Base-by-base conservation (phyloP, 2,329 filamentous ascomycete species). In the Zelopaecilomyces penicillatus region DNA sequence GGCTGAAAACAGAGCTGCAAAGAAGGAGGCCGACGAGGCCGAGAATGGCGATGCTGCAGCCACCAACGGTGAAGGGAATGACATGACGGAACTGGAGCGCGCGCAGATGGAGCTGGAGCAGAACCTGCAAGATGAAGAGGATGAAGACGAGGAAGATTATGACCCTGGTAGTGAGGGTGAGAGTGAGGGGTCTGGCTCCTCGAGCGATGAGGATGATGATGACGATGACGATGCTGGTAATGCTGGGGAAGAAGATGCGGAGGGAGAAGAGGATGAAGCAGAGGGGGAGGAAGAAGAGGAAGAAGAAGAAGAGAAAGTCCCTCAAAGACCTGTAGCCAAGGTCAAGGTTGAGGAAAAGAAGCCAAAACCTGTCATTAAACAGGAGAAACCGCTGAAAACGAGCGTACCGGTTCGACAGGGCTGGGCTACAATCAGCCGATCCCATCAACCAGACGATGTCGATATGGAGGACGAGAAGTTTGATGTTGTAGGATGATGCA, bases 111-210 rank as follows among this genome's bases (percentile, higher is more conserved):
- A 79, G 51, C 66, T 63, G 3, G 76, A 80, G 55, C 71, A 77
- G 52, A 63, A 66, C 47, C 50, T 77, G 32, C 73, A 77, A 47
- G 76, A 82, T 33, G 78, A 80, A 2, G 78, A 82, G 45, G 79
- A 81, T 40, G 78, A 81, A 45, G 69, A 80, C 4, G 80, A 83
- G 52, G 79, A 83, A 51, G 80, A 83, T 53, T 83, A 83, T 51
- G 77, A 83, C 47, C 80, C 80, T 0, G 77, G 76, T 0, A 77
- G 71, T 34, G 76, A 80, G 5, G 77, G 68, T 0, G 76, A 80
- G 5, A 80, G 75, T 42, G 78, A 76, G 8, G 77, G 78, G 0
- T 75, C 70, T 1, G 77, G 76, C 0, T 57, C 58, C 2, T 73
- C 69, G 30, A 69, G 64, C 10, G 75, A 74, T 4, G 75, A 71